A percentile compares a stretch with the other conserved stretches of the same genome.
Conservation (phyloP, 495 filamentous ascomycete species). For the Margaritispora aquatica region DNA sequence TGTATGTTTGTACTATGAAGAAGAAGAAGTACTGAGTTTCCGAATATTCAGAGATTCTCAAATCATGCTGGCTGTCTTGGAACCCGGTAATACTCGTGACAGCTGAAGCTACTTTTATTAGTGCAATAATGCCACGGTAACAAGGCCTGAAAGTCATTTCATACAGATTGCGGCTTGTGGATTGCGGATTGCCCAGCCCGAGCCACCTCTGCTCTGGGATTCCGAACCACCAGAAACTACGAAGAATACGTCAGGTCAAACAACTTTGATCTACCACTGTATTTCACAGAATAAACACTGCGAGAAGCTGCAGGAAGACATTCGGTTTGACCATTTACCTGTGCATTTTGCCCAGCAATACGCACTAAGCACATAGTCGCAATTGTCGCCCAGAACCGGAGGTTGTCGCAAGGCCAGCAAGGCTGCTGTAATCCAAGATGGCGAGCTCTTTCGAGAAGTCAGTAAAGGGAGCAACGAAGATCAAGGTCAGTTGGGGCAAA, state of each 20-base stretch:
- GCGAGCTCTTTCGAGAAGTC: constrained; percentile 84
- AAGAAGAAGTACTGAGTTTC: too few species aligned
- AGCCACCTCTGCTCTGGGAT: background rate
- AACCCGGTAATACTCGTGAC: background rate
- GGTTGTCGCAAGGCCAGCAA: constrained; percentile 10
- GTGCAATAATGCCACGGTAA: constrained; percentile 1
- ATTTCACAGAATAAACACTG: background rate
- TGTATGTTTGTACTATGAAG: too few species aligned
- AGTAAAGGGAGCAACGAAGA: constrained; percentile 88
- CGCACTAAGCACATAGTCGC: background rate
- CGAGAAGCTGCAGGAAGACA: background rate
- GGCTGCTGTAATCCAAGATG: constrained; percentile 38
- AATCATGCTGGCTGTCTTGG: background rate
- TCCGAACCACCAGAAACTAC: constrained; percentile 2
- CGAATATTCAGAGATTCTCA: background rate
- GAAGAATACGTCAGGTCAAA: background rate
- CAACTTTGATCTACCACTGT: constrained; percentile 1
- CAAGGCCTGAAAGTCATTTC: constrained; percentile 10
- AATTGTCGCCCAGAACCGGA: background rate
- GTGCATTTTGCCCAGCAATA: background rate
- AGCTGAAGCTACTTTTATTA: background rate
- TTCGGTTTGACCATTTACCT: background rate
- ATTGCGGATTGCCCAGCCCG: constrained; percentile 12
- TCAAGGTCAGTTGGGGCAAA: constrained; percentile 60
- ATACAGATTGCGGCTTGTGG: too few species aligned